A percentile compares a stretch with the other conserved stretches of the same genome.
These are phyloP conservation scores for Rubia tinctorum DNA, from an alignment of 305 asterid genomes.

Conservation along the genomic window DNA sequence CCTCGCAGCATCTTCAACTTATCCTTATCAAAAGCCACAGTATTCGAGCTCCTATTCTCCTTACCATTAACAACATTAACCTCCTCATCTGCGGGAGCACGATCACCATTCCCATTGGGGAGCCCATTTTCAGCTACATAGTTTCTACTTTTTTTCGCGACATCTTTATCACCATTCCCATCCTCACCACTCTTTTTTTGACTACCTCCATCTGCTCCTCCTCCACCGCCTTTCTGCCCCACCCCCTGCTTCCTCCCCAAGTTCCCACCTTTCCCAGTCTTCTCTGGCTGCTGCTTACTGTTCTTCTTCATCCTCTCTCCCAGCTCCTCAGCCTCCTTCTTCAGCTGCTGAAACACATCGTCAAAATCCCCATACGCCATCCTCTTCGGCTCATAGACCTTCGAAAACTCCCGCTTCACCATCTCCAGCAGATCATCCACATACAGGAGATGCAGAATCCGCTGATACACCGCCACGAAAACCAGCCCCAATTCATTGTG, in stretches of 20 bases:
- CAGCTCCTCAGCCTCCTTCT: slow-evolving; percentile 88
- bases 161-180: slow-evolving; percentile 58
- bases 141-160: slow-evolving; percentile 31
- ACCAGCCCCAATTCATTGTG: slow-evolving; percentile 90
- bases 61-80: slow-evolving; percentile 43
- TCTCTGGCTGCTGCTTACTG: slow-evolving; percentile 47
- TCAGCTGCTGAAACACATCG: slow-evolving; percentile 76
- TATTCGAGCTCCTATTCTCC: slow-evolving; percentile 53
- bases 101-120: slow-evolving; percentile 34
- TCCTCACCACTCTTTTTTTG: slow-evolving; percentile 71
- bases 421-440: slow-evolving; percentile 81
- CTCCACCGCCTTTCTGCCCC: slow-evolving; percentile 48
- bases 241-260: slow-evolving; percentile 70
- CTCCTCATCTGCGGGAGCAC: slow-evolving; percentile 34
- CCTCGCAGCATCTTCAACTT: slow-evolving; percentile 76
- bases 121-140: slow-evolving; percentile 48
- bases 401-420: slow-evolving; percentile 78
- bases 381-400: slow-evolving; percentile 65
- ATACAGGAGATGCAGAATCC: slow-evolving; percentile 83
- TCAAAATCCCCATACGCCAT: slow-evolving; percentile 71
- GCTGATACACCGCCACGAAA: slow-evolving; percentile 93
- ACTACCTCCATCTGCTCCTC: slow-evolving; percentile 51
- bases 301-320: slow-evolving; percentile 87
- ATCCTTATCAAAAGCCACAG: slow-evolving; percentile 86
- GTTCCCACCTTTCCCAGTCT: slow-evolving; percentile 38